Conservation (phyloP, 2,329 filamentous ascomycete species). For the Tolypocladium ovalisporum region DNA sequence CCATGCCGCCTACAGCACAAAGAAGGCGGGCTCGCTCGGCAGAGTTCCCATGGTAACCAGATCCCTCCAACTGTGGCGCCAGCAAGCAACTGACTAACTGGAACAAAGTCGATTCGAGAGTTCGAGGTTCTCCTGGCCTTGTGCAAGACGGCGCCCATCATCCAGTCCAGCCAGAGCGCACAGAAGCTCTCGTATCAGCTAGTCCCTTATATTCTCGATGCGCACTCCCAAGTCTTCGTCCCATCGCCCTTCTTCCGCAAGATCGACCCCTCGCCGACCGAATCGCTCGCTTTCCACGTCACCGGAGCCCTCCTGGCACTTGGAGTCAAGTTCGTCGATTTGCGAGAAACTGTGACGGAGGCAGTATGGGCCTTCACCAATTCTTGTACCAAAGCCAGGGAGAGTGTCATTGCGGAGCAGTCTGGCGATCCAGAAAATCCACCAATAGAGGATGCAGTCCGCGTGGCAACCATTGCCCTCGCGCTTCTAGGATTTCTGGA, state of each 20-base stretch:
- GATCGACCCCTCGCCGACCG: constrained; percentile 81
- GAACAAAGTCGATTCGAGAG: constrained; percentile 66
- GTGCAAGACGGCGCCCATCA: constrained; percentile 74
- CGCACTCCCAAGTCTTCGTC: constrained; percentile 66
- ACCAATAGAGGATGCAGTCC: constrained; percentile 54
- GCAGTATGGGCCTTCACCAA: constrained; percentile 63
- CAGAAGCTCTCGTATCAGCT: constrained; percentile 71
- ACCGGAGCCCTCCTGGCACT: constrained; percentile 73
- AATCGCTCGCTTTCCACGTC: constrained; percentile 68
- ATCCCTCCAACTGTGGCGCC: background rate
- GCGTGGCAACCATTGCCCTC: constrained; percentile 65
- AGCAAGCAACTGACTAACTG: constrained; percentile 5
- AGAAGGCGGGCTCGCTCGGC: constrained; percentile 30
- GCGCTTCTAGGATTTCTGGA: constrained; percentile 87
- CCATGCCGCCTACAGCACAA: constrained; percentile 35
- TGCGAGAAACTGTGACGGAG: constrained; percentile 55
- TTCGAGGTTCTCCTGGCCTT: constrained; percentile 85
- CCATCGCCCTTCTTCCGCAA: constrained; percentile 73
- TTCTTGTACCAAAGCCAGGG: constrained; percentile 54
- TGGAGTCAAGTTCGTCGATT: constrained; percentile 57
- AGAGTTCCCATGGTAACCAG: constrained; percentile 49
- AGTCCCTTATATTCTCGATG: constrained; percentile 74
- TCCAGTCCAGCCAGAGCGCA: constrained; percentile 62
- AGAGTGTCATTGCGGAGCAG: constrained; percentile 40
- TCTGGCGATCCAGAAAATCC: constrained; percentile 45